Percentiles rank a stretch among this genome's conserved stretches.
These are phyloP conservation scores for Pseudopyricularia cyperi DNA, from an alignment of 2,329 filamentous ascomycete species.

Conservation along the genomic window DNA sequence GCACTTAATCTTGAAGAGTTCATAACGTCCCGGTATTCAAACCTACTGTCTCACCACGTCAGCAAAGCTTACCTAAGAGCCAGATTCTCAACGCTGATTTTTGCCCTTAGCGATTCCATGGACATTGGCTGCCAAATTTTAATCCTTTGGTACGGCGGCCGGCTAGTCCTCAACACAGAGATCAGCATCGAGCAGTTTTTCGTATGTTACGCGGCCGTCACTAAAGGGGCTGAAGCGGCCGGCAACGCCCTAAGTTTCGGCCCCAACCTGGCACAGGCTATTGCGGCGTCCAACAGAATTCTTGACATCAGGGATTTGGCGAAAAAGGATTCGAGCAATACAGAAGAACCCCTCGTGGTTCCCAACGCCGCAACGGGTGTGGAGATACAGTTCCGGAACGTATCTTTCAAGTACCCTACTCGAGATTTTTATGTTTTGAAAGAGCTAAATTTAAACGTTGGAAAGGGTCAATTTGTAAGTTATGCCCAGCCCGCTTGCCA, in stretches of 20 bases:
- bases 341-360: conserved; percentile 18
- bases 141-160: conserved; percentile 54
- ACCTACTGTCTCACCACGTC: conserved; percentile 47
- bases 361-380: conserved; percentile 34
- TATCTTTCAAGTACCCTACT: conserved; percentile 49
- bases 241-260: conserved; percentile 56
- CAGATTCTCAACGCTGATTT: conserved; percentile 48
- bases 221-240: conserved; percentile 54
- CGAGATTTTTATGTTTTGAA: conserved; percentile 43
- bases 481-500: background rate
- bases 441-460: conserved; percentile 48
- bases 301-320: conserved; percentile 33
- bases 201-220: conserved; percentile 50
- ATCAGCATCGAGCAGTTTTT: conserved; percentile 34
- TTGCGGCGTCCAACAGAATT: conserved; percentile 47
- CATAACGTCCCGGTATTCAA: conserved; percentile 48
- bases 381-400: conserved; percentile 40
- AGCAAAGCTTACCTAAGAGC: conserved; percentile 46
- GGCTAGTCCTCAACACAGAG: conserved; percentile 35
- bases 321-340: conserved; percentile 18
- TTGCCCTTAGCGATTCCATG: conserved; percentile 56
- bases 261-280: conserved; percentile 48
- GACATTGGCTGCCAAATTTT: conserved; percentile 50
- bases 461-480: conserved; percentile 50
- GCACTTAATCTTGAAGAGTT: conserved; percentile 56